Base-by-base conservation (phyloP, 805 yeast species). In the Teunomyces pallodes region DNA sequence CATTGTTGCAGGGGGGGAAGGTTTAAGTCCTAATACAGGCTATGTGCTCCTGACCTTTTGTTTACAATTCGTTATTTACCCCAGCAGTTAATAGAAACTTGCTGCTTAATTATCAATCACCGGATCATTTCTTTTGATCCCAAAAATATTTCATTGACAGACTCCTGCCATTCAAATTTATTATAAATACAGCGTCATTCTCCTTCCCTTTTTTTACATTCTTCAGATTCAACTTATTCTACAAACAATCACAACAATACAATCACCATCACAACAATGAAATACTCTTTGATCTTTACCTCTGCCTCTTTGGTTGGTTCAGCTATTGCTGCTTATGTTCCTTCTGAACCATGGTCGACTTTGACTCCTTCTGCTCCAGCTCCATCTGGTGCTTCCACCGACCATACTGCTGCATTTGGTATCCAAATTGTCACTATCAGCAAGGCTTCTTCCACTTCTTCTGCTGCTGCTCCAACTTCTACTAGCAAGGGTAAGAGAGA, bases 381-480 rank as follows among this genome's bases (percentile, higher is more conserved):
- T 38, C 58, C 61, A 9, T 47, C 56, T 9, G 59, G 59, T 38
- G 70, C 70, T 2, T 53, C 76, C 44, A 80, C 87, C 42, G 81
- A 81, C 57, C 79, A 79, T 75, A 50, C 79, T 36, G 65, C 70
- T 43, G 62, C 77, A 43, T 86, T 86, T 59, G 92, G 91, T 71
- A 84, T 86, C 59, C 86, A 86, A 50, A 81, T 86, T 53, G 69
- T 74, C 53, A 79, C 86, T 52, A 55, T 78, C 41, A 50, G 78
- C 48, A 69, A 72, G 27, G 60, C 71, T 29, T 54, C 75, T 35
- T 54, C 67, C 5, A 17, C 20, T 29, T 50, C 68, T 42, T 48
- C 71, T 30, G 47, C 66, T 46, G 46, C 67, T 46, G 48, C 67
- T 51, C 51, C 45, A 20, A 45, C 48, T 42, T 35, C 61, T 46